phyloP scores from a whole-genome alignment of 768 basidiomycete genomes.

The Serendipita vermifera region DNA sequence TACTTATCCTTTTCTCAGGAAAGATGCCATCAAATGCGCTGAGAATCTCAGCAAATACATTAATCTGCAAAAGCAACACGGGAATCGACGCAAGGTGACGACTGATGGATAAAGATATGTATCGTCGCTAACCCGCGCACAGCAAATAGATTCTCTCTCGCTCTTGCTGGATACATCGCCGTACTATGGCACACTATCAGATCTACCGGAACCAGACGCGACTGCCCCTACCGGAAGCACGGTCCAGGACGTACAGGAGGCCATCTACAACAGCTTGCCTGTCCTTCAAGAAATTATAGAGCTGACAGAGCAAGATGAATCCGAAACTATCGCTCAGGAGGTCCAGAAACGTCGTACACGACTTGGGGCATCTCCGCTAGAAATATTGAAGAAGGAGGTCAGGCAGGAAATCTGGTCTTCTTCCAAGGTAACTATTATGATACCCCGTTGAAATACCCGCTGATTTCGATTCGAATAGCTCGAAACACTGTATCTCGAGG shows the following conservation, averaged over 20 bases:
- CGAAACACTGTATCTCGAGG: slow-evolving; percentile 48
- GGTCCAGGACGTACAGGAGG: slow-evolving; percentile 39
- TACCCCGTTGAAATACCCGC: neutral
- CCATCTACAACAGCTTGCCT: slow-evolving; percentile 57
- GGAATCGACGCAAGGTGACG: slow-evolving; percentile 45
- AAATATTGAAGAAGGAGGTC: slow-evolving; percentile 46
- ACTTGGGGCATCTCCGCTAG: slow-evolving; percentile 50
- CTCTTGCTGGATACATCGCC: slow-evolving; percentile 65
- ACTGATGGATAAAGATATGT: neutral
- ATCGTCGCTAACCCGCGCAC: slow-evolving; percentile 10
- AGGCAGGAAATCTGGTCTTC: slow-evolving; percentile 41
- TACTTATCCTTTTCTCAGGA: slow-evolving; percentile 28
- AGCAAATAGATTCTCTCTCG: slow-evolving; percentile 57
- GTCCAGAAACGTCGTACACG: slow-evolving; percentile 67
- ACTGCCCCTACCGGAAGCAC: slow-evolving; percentile 56
- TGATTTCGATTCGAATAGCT: slow-evolving; percentile 39
- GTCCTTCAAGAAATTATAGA: slow-evolving; percentile 57
- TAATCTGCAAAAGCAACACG: slow-evolving; percentile 44
- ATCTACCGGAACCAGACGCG: slow-evolving; percentile 61
- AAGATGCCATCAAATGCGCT: slow-evolving; percentile 67
- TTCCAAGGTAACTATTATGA: slow-evolving; percentile 49
- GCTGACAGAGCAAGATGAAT: slow-evolving; percentile 53
- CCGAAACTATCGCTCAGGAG: slow-evolving; percentile 44
- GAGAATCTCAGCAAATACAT: slow-evolving; percentile 70
- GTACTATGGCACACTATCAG: slow-evolving; percentile 45